A percentile compares a stretch with the other conserved stretches of the same genome.
These are phyloP conservation scores for Podosphaera aphanis DNA, from an alignment of 2,329 filamentous ascomycete species.

Conservation along the genomic window DNA sequence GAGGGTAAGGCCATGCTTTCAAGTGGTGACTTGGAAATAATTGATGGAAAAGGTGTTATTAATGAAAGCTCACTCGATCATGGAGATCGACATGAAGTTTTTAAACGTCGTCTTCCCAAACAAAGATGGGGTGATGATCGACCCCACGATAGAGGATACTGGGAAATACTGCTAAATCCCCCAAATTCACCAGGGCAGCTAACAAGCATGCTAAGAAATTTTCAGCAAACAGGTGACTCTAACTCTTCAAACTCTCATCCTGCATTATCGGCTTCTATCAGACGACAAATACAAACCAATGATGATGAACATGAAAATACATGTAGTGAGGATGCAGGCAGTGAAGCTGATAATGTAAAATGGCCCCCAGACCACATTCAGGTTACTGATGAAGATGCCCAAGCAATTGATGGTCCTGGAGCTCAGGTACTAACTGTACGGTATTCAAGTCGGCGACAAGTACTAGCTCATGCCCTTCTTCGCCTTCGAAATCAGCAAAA, in stretches of 20 bases:
- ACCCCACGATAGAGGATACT: slow-evolving; percentile 7
- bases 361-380: slow-evolving; percentile 12
- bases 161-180: slow-evolving; percentile 12
- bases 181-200: slow-evolving; percentile 10
- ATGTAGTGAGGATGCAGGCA: slow-evolving; percentile 3
- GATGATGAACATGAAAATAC: slow-evolving; percentile 3
- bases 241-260: neutral
- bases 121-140: slow-evolving; percentile 6
- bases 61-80: slow-evolving; percentile 36
- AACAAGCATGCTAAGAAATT: slow-evolving; percentile 6
- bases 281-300: neutral
- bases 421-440: slow-evolving; percentile 9
- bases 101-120: slow-evolving; percentile 20
- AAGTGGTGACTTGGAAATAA: slow-evolving; percentile 41
- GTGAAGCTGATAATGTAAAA: too few species aligned
- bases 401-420: slow-evolving; percentile 11
- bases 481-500: slow-evolving; percentile 9
- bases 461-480: slow-evolving; percentile 10
- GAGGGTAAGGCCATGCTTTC: slow-evolving; percentile 42
- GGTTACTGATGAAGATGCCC: slow-evolving; percentile 14
- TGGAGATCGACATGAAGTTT: slow-evolving; percentile 34
- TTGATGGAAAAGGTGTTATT: slow-evolving; percentile 34
- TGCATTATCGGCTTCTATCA: neutral
- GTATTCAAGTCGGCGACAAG: slow-evolving; percentile 6
- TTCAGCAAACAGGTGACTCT: slow-evolving; percentile 5